phyloP scores from a whole-genome alignment of 2,329 filamentous ascomycete genomes.

The Botrytis squamosa region DNA sequence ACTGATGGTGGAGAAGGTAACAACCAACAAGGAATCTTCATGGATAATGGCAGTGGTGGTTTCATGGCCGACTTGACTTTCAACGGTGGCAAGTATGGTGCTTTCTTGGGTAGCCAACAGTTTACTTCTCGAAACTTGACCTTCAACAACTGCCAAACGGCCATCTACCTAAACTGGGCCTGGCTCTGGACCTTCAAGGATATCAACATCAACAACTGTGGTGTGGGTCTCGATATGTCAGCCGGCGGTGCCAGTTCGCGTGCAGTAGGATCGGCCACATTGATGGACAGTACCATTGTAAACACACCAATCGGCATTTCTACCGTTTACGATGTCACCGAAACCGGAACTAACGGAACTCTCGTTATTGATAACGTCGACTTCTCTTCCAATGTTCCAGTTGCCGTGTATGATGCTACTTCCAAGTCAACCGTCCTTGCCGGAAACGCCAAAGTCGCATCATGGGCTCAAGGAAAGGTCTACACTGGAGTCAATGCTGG shows the following conservation, averaged over 20 bases:
- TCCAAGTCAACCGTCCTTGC: slow-evolving; percentile 61
- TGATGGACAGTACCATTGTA: slow-evolving; percentile 77
- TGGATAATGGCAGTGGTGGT: slow-evolving; percentile 81
- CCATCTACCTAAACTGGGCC: slow-evolving; percentile 88
- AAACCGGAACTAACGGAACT: slow-evolving; percentile 71
- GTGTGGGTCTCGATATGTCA: slow-evolving; percentile 77
- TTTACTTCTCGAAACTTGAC: slow-evolving; percentile 81
- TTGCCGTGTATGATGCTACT: slow-evolving; percentile 61
- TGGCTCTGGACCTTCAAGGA: slow-evolving; percentile 84
- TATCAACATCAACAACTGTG: slow-evolving; percentile 69
- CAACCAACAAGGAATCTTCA: slow-evolving; percentile 75
- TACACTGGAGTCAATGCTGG: slow-evolving; percentile 53
- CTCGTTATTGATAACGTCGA: slow-evolving; percentile 89
- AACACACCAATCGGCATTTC: slow-evolving; percentile 75
- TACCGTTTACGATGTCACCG: slow-evolving; percentile 65
- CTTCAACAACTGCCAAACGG: slow-evolving; percentile 80
- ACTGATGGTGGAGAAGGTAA: slow-evolving; percentile 62
- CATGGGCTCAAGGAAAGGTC: slow-evolving; percentile 77
- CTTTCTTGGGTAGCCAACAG: slow-evolving; percentile 82
- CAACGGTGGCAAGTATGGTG: slow-evolving; percentile 76
- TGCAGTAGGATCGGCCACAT: slow-evolving; percentile 79
- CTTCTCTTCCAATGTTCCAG: slow-evolving; percentile 63
- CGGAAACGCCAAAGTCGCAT: slow-evolving; percentile 66
- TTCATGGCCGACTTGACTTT: slow-evolving; percentile 83
- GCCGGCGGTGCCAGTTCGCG: slow-evolving; percentile 59